These are phyloP conservation scores for Penicillium sp. DNA, from an alignment of 2,329 filamentous ascomycete species.

Conservation along the genomic window DNA sequence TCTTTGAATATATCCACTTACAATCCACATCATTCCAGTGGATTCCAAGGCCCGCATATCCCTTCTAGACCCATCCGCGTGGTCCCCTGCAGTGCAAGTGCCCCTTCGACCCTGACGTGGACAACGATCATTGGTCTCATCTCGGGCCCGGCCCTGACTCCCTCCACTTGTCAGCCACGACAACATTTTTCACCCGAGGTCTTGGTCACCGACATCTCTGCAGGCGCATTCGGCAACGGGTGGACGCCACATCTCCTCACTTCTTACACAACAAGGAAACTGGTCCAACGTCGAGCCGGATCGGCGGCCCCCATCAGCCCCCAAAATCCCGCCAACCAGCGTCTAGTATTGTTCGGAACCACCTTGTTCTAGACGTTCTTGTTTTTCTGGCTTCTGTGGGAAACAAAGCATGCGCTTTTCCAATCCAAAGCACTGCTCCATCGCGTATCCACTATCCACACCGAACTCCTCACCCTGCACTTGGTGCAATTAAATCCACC, in stretches of 20 bases:
- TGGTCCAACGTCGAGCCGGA: constrained; percentile 28
- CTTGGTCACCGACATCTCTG: constrained; percentile 29
- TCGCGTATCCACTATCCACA: constrained; percentile 7
- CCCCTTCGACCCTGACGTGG: constrained; percentile 30
- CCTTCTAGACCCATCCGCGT: constrained; percentile 22
- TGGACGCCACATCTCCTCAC: constrained; percentile 17
- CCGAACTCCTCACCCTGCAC: background rate
- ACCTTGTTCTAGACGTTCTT: constrained; percentile 26
- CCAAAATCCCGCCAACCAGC: constrained; percentile 23
- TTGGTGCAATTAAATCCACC: background rate
- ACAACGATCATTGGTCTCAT: constrained; percentile 28
- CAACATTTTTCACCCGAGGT: constrained; percentile 18
- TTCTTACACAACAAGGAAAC: constrained; percentile 16
- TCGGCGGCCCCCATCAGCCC: constrained; percentile 21
- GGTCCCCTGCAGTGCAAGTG: constrained; percentile 22
- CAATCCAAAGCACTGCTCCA: constrained; percentile 5
- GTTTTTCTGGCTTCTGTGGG: constrained; percentile 12
- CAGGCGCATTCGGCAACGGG: constrained; percentile 15
- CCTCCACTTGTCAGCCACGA: constrained; percentile 23
- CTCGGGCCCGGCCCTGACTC: constrained; percentile 18
- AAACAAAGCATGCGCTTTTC: constrained; percentile 21
- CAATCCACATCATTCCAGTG: background rate
- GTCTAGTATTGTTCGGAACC: constrained; percentile 4
- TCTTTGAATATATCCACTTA: background rate
- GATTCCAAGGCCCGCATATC: background rate